Conservation (phyloP, 345 rosid genomes). For the Limnanthes douglasii region DNA sequence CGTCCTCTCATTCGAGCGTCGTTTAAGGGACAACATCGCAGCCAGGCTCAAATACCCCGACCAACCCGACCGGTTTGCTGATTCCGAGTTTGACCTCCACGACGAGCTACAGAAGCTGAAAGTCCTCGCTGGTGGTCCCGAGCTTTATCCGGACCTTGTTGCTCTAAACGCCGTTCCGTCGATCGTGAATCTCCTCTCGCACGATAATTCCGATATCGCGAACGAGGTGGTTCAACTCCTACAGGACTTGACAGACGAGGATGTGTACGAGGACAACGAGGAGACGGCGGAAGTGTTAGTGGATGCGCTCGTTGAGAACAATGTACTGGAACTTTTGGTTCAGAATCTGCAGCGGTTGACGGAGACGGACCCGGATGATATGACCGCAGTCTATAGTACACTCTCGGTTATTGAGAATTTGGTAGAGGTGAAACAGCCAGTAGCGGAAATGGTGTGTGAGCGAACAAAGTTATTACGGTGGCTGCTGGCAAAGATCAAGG, state of each 20-base stretch:
- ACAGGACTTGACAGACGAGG: constrained; percentile 88
- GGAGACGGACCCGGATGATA: constrained; percentile 70
- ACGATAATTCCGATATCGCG: constrained; percentile 79
- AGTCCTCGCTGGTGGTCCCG: constrained; percentile 87
- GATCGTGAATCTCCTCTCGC: constrained; percentile 63
- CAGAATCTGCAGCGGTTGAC: constrained; percentile 82
- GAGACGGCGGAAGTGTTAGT: constrained; percentile 66
- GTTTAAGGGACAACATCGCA: constrained; percentile 88
- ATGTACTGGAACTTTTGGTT: constrained; percentile 71
- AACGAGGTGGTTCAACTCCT: constrained; percentile 81
- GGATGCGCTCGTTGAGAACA: constrained; percentile 64
- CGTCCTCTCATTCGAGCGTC: constrained; percentile 91
- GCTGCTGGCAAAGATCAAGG: constrained; percentile 67
- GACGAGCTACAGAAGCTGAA: constrained; percentile 83
- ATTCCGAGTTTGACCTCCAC: constrained; percentile 77
- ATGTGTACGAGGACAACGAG: constrained; percentile 75
- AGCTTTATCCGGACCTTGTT: constrained; percentile 84
- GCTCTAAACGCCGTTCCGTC: constrained; percentile 59
- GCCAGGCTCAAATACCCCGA: constrained; percentile 92
- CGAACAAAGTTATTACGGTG: constrained; percentile 70
- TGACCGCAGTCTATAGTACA: constrained; percentile 58
- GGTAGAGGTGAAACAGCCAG: constrained; percentile 87
- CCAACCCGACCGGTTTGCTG: constrained; percentile 83
- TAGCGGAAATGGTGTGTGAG: constrained; percentile 81
- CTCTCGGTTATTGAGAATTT: constrained; percentile 78